Conservation (phyloP, 805 yeast genomes). For the Candida tammaniensis region DNA sequence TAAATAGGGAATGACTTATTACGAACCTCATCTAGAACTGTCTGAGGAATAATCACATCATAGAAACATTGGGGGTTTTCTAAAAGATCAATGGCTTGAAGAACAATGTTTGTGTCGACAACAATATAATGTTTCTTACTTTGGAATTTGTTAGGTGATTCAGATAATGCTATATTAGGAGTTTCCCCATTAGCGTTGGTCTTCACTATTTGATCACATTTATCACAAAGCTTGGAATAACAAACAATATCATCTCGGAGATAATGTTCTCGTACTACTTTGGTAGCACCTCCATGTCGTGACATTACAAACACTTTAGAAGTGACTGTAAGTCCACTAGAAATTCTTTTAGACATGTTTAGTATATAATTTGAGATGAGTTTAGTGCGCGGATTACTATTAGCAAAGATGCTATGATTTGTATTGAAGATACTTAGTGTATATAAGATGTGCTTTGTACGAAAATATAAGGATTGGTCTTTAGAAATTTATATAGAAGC, state of each 20-base stretch:
- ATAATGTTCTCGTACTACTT: conserved; percentile 92
- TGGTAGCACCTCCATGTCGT: conserved; percentile 83
- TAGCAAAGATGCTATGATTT: too few relatives aligned
- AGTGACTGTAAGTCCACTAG: conserved; percentile 56
- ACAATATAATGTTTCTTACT: conserved; percentile 74
- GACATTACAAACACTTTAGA: conserved; percentile 91
- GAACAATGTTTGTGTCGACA: conserved; percentile 82
- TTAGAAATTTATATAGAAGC: too few relatives aligned
- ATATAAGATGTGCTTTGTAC: too few relatives aligned
- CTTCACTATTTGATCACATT: conserved; percentile 54
- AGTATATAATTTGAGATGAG: too few relatives aligned
- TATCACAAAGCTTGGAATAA: conserved; percentile 64
- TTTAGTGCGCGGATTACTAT: too few relatives aligned
- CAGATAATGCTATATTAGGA: conserved; percentile 67
- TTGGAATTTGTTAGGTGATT: conserved; percentile 49
- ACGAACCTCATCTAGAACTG: conserved; percentile 89
- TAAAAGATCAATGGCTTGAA: conserved; percentile 85
- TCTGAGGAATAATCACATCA: conserved; percentile 93
- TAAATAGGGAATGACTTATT: conserved; percentile 86
- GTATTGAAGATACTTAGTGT: too few relatives aligned
- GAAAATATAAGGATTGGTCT: too few relatives aligned
- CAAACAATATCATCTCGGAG: conserved; percentile 92
- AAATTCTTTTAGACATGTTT: conserved; percentile 26
- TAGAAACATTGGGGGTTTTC: conserved; percentile 74
- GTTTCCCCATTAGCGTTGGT: conserved; percentile 67